A percentile compares a stretch with the other conserved stretches of the same genome.
phyloP scores from a whole-genome alignment of 805 yeast species.

The Starmera quercuum region DNA sequence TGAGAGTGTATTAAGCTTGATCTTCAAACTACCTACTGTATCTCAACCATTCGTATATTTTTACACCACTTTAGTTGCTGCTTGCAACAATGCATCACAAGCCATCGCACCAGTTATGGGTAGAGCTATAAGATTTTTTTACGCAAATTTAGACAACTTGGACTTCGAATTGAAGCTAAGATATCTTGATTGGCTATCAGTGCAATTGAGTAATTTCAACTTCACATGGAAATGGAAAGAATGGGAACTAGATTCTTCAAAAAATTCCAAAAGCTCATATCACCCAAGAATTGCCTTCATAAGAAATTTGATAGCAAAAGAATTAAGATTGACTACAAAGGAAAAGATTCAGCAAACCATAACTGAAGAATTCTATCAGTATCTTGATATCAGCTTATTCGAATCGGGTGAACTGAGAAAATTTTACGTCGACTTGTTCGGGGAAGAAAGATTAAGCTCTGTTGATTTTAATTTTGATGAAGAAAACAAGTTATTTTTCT shows the following conservation, averaged over 20 bases:
- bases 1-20: slow-evolving; percentile 71
- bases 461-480: slow-evolving; percentile 6
- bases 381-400: slow-evolving; percentile 37
- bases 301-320: slow-evolving; percentile 74
- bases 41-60: slow-evolving; percentile 70
- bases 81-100: slow-evolving; percentile 73
- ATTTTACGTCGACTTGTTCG: slow-evolving; percentile 30
- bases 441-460: slow-evolving; percentile 18
- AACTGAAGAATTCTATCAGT: slow-evolving; percentile 46
- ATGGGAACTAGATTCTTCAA: slow-evolving; percentile 63
- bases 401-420: slow-evolving; percentile 23
- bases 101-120: slow-evolving; percentile 94
- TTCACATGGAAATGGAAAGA: slow-evolving; percentile 98
- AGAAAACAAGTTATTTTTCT: slow-evolving; percentile 30
- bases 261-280: slow-evolving; percentile 35
- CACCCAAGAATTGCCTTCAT: slow-evolving; percentile 75
- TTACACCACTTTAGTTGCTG: slow-evolving; percentile 77
- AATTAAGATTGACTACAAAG: slow-evolving; percentile 73
- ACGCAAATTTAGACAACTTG: slow-evolving; percentile 52
- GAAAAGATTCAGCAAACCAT: slow-evolving; percentile 66
- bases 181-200: slow-evolving; percentile 84
- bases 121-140: slow-evolving; percentile 79
- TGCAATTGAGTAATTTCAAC: slow-evolving; percentile 87
- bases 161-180: slow-evolving; percentile 73
- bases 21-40: slow-evolving; percentile 66